These are phyloP conservation scores for Arthroderma sp. DNA, from an alignment of 2,329 filamentous ascomycete genomes.

Conservation along the genomic window DNA sequence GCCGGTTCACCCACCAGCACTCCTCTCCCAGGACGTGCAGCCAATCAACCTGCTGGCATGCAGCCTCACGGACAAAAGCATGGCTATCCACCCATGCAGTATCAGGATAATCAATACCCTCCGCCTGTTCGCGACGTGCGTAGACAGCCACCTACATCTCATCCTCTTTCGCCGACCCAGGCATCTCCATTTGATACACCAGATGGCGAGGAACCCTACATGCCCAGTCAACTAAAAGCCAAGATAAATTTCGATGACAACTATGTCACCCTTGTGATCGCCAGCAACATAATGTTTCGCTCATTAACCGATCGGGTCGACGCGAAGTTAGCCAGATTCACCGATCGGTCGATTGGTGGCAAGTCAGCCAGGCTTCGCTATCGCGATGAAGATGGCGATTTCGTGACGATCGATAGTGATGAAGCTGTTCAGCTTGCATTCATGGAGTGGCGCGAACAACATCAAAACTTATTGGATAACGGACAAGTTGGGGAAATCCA, in stretches of 20 bases:
- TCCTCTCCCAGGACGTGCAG: constrained; percentile 53
- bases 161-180: constrained; percentile 9
- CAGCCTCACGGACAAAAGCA: constrained; percentile 42
- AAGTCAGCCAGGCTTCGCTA: constrained; percentile 80
- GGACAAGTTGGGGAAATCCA: constrained; percentile 81
- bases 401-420: constrained; percentile 84
- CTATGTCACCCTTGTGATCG: constrained; percentile 89
- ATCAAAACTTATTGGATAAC: constrained; percentile 45
- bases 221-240: constrained; percentile 75
- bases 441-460: constrained; percentile 78
- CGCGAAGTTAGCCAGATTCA: constrained; percentile 80
- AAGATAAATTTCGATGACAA: constrained; percentile 88
- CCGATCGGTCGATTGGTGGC: constrained; percentile 66
- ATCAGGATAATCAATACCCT: constrained; percentile 28
- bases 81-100: constrained; percentile 20
- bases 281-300: constrained; percentile 88
- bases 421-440: constrained; percentile 96
- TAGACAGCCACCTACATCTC: constrained; percentile 13
- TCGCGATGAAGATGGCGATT: constrained; percentile 82
- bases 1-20: constrained; percentile 62
- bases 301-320: constrained; percentile 92
- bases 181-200: constrained; percentile 24
- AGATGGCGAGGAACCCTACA: constrained; percentile 29
- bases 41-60: constrained; percentile 56
- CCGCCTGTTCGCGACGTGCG: constrained; percentile 14